phyloP scores from a whole-genome alignment of 2,329 filamentous ascomycete species.

The Cryphonectria japonica region DNA sequence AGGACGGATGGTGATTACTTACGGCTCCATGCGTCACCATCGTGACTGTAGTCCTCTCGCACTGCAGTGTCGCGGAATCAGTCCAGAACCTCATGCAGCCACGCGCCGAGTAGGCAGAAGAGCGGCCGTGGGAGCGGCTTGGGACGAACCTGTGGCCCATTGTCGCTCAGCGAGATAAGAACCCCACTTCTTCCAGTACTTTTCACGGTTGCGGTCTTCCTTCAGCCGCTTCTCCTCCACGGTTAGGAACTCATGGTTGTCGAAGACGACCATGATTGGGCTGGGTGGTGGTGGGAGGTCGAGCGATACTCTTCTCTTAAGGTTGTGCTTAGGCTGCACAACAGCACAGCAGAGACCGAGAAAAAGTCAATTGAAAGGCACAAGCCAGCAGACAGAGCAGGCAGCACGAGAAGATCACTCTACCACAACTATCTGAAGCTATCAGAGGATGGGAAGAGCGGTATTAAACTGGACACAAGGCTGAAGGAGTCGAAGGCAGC shows the following conservation, averaged over 20 bases:
- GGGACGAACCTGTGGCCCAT: constrained; percentile 81
- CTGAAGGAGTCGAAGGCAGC: neutral
- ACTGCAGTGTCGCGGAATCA: constrained; percentile 53
- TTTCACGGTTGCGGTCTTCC: constrained; percentile 78
- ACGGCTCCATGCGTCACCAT: constrained; percentile 97
- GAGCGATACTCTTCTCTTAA: neutral
- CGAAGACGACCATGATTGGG: constrained; percentile 80
- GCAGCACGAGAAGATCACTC: neutral
- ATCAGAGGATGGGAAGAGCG: neutral
- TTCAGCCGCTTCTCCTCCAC: constrained; percentile 89
- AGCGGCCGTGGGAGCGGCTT: constrained; percentile 22
- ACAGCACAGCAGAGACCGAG: neutral
- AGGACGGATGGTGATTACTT: constrained; percentile 47
- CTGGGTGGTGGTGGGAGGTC: neutral
- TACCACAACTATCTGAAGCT: neutral
- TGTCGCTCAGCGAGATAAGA: constrained; percentile 92
- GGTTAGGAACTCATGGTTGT: constrained; percentile 83
- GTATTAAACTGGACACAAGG: neutral
- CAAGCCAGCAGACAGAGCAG: neutral
- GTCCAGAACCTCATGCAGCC: constrained; percentile 1
- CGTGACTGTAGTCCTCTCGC: constrained; percentile 86
- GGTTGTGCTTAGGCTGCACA: neutral
- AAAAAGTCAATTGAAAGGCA: neutral
- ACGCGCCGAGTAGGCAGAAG: constrained; percentile 25
- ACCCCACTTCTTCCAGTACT: constrained; percentile 99